A percentile compares a stretch with the other conserved stretches of the same genome.
phyloP scores from a whole-genome alignment of 2,329 filamentous ascomycete genomes.

The Cercospora sojina region DNA sequence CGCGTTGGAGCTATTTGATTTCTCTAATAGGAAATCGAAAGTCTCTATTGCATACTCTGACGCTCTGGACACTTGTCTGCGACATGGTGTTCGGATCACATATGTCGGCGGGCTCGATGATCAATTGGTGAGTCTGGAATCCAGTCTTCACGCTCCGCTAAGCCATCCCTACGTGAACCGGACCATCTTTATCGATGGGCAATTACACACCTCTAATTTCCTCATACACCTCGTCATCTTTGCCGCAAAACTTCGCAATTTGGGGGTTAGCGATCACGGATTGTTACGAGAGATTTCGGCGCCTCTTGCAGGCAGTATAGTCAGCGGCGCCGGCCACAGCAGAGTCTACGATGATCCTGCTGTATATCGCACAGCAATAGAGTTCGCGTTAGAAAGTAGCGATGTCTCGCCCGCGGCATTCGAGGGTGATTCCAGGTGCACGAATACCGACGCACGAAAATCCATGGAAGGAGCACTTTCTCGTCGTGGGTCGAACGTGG shows the following conservation, averaged over 20 bases:
- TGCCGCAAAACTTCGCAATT: conserved; percentile 86
- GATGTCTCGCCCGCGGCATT: conserved; percentile 29
- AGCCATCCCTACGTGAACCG: conserved; percentile 91
- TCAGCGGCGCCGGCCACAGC: conserved; percentile 89
- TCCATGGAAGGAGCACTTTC: conserved; percentile 26
- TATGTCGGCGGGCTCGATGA: conserved; percentile 96
- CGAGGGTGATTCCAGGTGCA: conserved; percentile 9
- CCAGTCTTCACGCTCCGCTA: conserved; percentile 80
- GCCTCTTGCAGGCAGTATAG: conserved; percentile 85
- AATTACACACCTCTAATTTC: conserved; percentile 89
- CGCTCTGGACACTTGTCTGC: conserved; percentile 70
- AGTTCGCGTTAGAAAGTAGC: conserved; percentile 50
- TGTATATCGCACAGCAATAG: conserved; percentile 67
- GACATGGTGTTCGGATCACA: conserved; percentile 77
- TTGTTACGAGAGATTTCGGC: conserved; percentile 85
- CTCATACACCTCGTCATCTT: conserved; percentile 91
- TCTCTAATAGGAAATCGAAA: conserved; percentile 75
- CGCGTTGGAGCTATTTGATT: conserved; percentile 93
- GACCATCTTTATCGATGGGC: conserved; percentile 92
- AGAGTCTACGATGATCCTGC: conserved; percentile 85
- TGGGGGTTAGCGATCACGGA: conserved; percentile 89
- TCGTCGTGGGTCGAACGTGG: conserved; percentile 29
- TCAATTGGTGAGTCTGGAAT: conserved; percentile 91
- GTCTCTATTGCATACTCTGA: conserved; percentile 80
- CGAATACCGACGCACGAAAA: conserved; percentile 24